Percentiles rank a stretch among this genome's conserved stretches.
phyloP scores from a whole-genome alignment of 176 grass and related monocot genomes.

The Alopecurus myosuroides region DNA sequence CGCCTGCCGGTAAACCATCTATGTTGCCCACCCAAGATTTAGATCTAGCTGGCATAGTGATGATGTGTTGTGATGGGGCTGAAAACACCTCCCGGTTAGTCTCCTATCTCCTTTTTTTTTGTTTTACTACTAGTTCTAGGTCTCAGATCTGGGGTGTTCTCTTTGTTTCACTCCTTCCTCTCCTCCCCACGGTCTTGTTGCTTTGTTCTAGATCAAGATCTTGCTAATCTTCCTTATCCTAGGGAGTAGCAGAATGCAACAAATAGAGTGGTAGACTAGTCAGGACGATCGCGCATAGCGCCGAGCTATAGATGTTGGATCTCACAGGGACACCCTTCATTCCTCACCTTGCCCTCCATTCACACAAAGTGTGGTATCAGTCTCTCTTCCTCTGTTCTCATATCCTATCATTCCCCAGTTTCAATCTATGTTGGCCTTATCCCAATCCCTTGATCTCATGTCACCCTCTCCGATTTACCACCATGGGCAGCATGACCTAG shows the following conservation, averaged over 20 bases:
- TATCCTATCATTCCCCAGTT: background rate
- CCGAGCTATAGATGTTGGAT: background rate
- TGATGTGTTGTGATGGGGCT: background rate
- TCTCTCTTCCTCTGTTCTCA: background rate
- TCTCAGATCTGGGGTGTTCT: background rate
- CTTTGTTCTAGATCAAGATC: constrained; percentile 1
- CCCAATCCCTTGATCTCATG: background rate
- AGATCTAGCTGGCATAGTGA: background rate
- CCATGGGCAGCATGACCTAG: background rate
- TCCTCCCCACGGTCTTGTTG: background rate
- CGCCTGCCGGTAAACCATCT: background rate
- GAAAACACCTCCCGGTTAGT: background rate
- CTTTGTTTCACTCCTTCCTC: background rate
- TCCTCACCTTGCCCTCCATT: background rate
- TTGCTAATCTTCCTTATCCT: background rate
- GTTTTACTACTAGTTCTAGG: background rate
- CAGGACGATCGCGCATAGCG: background rate
- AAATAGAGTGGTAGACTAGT: background rate
- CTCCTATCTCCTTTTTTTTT: background rate
- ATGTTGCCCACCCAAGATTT: background rate
- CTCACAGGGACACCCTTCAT: background rate
- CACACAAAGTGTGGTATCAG: background rate
- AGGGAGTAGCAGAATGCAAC: background rate
- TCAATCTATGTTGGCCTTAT: background rate
- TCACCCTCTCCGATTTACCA: background rate